phyloP scores from a whole-genome alignment of 192 early-diverging fungal species.

The Kickxella alabastrina region DNA sequence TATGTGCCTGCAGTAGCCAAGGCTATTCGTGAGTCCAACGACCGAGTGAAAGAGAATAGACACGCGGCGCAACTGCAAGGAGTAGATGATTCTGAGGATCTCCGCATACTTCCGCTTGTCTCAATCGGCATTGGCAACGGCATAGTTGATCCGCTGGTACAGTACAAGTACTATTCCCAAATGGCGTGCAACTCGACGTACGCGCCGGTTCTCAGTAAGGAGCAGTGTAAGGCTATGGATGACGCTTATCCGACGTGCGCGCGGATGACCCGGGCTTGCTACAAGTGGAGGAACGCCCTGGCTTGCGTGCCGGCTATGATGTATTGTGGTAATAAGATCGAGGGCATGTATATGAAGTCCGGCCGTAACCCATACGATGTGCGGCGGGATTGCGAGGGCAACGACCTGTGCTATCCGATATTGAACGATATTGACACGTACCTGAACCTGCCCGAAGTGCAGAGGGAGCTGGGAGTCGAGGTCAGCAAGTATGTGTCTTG shows the following conservation, averaged over 20 bases:
- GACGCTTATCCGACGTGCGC: slow-evolving; percentile 46
- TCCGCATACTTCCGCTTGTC: slow-evolving; percentile 57
- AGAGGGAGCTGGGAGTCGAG: slow-evolving; percentile 64
- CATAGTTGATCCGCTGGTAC: slow-evolving; percentile 74
- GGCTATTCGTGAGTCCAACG: slow-evolving; percentile 70
- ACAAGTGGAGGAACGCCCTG: slow-evolving; percentile 61
- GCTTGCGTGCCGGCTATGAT: slow-evolving; percentile 65
- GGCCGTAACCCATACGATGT: slow-evolving; percentile 92
- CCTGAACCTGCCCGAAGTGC: slow-evolving; percentile 67
- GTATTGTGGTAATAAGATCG: slow-evolving; percentile 72
- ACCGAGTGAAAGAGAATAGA: slow-evolving; percentile 19
- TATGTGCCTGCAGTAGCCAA: slow-evolving; percentile 86
- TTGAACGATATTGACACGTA: slow-evolving; percentile 68
- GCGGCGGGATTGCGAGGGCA: slow-evolving; percentile 71
- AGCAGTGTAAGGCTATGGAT: slow-evolving; percentile 64
- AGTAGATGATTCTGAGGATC: neutral
- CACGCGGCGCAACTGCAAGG: too few relatives aligned
- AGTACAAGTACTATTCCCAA: slow-evolving; percentile 74
- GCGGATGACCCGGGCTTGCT: slow-evolving; percentile 66
- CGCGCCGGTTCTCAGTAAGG: slow-evolving; percentile 64
- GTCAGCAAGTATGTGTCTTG: slow-evolving; percentile 64
- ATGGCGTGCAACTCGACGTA: slow-evolving; percentile 66
- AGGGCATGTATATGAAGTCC: slow-evolving; percentile 73
- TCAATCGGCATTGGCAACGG: slow-evolving; percentile 87
- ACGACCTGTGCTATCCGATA: slow-evolving; percentile 77